Base-by-base conservation (phyloP, 1,139 yeast species). In the Blastobotrys serpentis region DNA sequence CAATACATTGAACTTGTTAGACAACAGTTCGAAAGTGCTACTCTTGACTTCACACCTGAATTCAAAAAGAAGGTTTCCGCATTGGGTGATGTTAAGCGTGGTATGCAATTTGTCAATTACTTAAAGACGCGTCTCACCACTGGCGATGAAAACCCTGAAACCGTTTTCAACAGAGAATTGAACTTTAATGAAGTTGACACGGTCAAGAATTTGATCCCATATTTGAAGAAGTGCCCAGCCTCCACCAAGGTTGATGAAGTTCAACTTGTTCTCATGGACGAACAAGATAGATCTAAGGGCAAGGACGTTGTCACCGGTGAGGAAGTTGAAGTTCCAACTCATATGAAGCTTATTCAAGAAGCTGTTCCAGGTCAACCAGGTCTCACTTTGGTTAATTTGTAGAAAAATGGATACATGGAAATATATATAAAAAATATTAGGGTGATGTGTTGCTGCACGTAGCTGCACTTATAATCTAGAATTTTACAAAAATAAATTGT, bases 341-440 rank as follows among this genome's bases (percentile, higher is more conserved):
- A 77, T 50, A 80, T 84, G 50, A 89, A 86, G 76, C 78, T 82
- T 50, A 75, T 86, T 52, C 95, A 86, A 54, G 77, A 78, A 55
- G 94, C 98, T 32, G 82, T 86, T 52, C 98, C 98, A 46, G 98
- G 98, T 53, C 78, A 79, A 60, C 98, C 98, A 39, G 96, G 96
- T 63, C 81, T 92, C 61, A 69, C 81, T 58, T 77, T 92, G 60
- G 78, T 72, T 60, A 90, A 90, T 55, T 47, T 70, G 26, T 64
- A 63, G 49, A 29, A 29, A 29, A 29, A 29, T 4, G n/a, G n/a
- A 29, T 10, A 11, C 7, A 29, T 6, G 10, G 26, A 23, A 23
- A 23, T 6, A 23, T 6, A 23, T 6, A 23, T 6, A 23, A 23
- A 23, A 23, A 10, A 23, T 5, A 23, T 6, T 6, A 23, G 26